Evolutionary conservation across 1,139 yeast genomes (phyloP).

Genomic region (Kodamaea plutei): DNA sequence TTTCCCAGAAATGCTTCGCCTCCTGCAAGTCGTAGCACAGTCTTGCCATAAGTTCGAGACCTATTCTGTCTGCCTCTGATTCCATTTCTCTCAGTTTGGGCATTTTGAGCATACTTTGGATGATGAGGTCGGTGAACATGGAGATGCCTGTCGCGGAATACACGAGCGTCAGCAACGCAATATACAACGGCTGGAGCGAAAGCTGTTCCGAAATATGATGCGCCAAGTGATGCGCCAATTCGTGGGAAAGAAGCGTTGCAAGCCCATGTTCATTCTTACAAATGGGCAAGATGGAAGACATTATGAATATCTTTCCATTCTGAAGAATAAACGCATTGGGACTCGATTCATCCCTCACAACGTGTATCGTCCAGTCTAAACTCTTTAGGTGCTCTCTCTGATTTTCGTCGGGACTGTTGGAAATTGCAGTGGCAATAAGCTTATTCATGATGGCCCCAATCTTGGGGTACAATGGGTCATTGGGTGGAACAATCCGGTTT

Average conservation of each 20-base stretch:
- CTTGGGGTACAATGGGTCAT: constrained; percentile 51
- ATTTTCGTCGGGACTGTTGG: constrained; percentile 26
- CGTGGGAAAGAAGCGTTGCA: constrained; percentile 92
- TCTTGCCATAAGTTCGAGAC: constrained; percentile 83
- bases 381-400: constrained; percentile 33
- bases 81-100: constrained; percentile 94
- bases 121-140: constrained; percentile 48
- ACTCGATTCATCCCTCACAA: constrained; percentile 69
- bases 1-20: constrained; percentile 73
- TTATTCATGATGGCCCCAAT: constrained; percentile 60
- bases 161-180: constrained; percentile 46
- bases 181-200: constrained; percentile 53
- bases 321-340: constrained; percentile 97
- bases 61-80: constrained; percentile 92
- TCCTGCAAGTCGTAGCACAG: constrained; percentile 81
- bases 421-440: constrained; percentile 55
- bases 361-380: constrained; percentile 77
- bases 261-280: constrained; percentile 83
- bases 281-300: constrained; percentile 72
- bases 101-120: constrained; percentile 60
- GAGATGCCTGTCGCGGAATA: constrained; percentile 30
- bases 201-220: constrained; percentile 85
- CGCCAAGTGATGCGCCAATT: constrained; percentile 89
- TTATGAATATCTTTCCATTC: constrained; percentile 92
- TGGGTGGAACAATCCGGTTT: constrained; percentile 44